phyloP scores from a whole-genome alignment of 768 basidiomycete species.

The Macrocybe gigantea region DNA sequence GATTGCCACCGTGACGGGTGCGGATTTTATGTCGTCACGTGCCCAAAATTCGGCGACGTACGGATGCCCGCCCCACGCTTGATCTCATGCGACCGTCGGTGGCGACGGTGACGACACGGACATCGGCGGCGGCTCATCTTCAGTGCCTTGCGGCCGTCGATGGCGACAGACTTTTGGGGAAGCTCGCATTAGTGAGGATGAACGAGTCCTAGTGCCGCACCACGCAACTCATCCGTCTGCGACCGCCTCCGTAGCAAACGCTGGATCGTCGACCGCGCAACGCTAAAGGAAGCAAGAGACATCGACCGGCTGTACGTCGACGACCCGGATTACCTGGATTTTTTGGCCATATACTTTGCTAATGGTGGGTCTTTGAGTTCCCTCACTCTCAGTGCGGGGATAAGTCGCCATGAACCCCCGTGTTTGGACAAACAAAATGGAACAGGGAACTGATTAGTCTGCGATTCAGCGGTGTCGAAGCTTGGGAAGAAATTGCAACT shows the following conservation, averaged over 20 bases:
- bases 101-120: not conserved
- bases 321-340: conserved; percentile 70
- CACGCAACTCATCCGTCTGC: not conserved
- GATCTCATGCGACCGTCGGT: not conserved
- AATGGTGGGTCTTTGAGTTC: conserved; percentile 45
- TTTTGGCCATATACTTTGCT: conserved; percentile 85
- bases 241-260: conserved; percentile 56
- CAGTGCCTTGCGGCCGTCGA: conserved; percentile 18
- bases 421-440: not conserved
- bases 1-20: too few species aligned
- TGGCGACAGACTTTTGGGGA: conserved; percentile 91
- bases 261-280: conserved; percentile 84
- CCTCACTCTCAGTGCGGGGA: not conserved
- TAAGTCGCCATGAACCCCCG: not conserved
- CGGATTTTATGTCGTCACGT: not conserved
- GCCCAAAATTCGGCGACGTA: not conserved
- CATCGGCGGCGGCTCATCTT: not conserved
- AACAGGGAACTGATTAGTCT: too few species aligned
- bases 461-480: conserved; percentile 66
- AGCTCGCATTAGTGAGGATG: conserved; percentile 79
- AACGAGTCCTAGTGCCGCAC: conserved; percentile 18
- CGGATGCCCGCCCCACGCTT: not conserved
- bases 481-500: conserved; percentile 79
- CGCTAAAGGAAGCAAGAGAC: conserved; percentile 64
- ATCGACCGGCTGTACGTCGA: conserved; percentile 79